Conservation (phyloP, 192 early-diverging fungal genomes). For the Rhizophagus clarus region DNA sequence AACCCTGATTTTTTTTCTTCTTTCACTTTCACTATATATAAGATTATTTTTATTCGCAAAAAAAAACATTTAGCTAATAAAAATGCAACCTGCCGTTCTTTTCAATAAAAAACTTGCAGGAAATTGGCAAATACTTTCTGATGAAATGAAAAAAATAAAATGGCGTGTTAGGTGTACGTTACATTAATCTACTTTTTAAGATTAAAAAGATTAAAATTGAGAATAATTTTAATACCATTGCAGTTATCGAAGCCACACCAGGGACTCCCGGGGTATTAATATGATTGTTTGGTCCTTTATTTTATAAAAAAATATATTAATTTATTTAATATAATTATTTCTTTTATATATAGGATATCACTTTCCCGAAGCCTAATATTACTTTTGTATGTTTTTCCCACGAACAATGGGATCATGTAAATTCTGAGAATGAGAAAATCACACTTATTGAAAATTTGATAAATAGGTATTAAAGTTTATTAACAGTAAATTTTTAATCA, state of each 20-base stretch:
- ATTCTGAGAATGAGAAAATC: neutral
- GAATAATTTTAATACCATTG: neutral
- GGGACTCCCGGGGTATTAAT: constrained; percentile 24
- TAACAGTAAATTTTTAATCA: neutral
- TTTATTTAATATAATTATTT: neutral
- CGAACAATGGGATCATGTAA: constrained; percentile 1
- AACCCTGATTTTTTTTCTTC: too few relatives aligned
- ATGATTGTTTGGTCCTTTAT: neutral
- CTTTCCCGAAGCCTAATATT: constrained; percentile 28
- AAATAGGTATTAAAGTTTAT: constrained; percentile 4
- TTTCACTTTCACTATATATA: too few relatives aligned
- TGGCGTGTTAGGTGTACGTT: constrained; percentile 30
- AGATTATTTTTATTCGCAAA: too few relatives aligned
- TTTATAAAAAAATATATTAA: neutral
- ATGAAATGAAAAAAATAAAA: constrained; percentile 25
- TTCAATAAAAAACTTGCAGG: constrained; percentile 19
- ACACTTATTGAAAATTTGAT: neutral
- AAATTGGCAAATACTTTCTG: neutral
- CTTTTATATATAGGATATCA: constrained; percentile 3
- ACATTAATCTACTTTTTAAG: neutral
- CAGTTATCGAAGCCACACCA: constrained; percentile 20
- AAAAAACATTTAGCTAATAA: too few relatives aligned
- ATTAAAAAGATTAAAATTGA: neutral
- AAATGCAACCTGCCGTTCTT: constrained; percentile 8
- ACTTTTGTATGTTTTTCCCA: constrained; percentile 17